Conservation (phyloP, 352 stramenopile genomes). For the Pythium phragmitis region DNA sequence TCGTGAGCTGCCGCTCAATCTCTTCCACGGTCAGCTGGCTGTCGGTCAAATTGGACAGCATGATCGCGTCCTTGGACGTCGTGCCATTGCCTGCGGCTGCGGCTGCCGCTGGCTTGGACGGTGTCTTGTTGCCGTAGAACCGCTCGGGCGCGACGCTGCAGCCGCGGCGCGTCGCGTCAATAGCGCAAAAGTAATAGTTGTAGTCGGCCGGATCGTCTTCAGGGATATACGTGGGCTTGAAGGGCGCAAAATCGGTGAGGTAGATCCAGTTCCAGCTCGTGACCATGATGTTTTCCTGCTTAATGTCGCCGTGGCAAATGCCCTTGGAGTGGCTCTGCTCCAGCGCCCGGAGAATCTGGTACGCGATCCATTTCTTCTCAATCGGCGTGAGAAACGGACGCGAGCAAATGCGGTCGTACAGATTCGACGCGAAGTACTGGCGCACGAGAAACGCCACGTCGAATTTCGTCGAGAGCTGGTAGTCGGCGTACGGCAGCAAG, state of each 20-base stretch:
- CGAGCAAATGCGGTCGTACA: constrained; percentile 96
- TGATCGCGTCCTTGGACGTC: constrained; percentile 52
- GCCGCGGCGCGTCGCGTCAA: constrained; percentile 80
- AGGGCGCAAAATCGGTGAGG: constrained; percentile 95
- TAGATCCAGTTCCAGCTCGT: constrained; percentile 98
- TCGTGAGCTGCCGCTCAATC: constrained; percentile 59
- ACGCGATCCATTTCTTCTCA: constrained; percentile 98
- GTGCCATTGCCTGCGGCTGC: neutral
- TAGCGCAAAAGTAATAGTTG: constrained; percentile 93
- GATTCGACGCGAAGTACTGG: constrained; percentile 95
- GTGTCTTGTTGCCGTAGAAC: constrained; percentile 67
- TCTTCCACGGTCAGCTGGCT: constrained; percentile 42
- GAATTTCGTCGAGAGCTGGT: constrained; percentile 72
- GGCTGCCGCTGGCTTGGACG: constrained; percentile 19
- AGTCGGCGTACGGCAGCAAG: constrained; percentile 81
- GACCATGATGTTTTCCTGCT: constrained; percentile 98
- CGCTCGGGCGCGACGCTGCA: constrained; percentile 97
- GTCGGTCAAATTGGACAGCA: constrained; percentile 39
- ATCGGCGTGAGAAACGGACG: constrained; percentile 93
- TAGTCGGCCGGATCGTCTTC: constrained; percentile 96
- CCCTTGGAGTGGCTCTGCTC: constrained; percentile 92
- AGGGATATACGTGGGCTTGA: constrained; percentile 94
- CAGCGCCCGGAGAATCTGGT: constrained; percentile 94
- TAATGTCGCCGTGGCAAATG: constrained; percentile 97
- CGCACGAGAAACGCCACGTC: constrained; percentile 93